Evolutionary conservation across 495 filamentous ascomycete genomes (phyloP).

Genomic region (Tuber indicum): DNA sequence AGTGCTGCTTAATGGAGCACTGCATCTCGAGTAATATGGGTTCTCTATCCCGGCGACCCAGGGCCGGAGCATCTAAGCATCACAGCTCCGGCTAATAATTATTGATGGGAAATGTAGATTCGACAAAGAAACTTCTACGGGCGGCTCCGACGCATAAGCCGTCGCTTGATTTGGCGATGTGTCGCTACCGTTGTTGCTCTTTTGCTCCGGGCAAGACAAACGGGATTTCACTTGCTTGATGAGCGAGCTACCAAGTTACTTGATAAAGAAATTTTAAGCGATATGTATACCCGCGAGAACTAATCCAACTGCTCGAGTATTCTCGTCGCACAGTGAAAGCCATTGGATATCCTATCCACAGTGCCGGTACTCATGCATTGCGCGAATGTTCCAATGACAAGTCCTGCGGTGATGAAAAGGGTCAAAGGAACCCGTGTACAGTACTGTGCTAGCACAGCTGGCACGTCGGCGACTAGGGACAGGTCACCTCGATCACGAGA

Average conservation of each 20-base stretch:
- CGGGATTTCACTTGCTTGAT: background rate
- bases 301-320: background rate
- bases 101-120: background rate
- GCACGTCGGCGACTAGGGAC: background rate
- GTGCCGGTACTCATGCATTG: background rate
- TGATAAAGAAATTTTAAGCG: background rate
- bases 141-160: background rate
- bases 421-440: background rate
- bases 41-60: background rate
- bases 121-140: background rate
- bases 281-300: background rate
- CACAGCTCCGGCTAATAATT: background rate
- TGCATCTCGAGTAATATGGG: background rate
- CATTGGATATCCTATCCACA: background rate
- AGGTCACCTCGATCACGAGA: background rate
- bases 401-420: background rate
- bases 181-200: background rate
- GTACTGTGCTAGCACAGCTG: background rate
- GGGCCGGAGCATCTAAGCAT: background rate
- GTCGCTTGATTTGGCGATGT: background rate
- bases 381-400: background rate
- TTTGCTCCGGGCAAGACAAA: background rate
- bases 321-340: background rate
- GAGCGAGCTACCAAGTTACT: background rate
- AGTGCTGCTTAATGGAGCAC: background rate